phyloP scores from a whole-genome alignment of 2,329 filamentous ascomycete genomes.

The Cadophora sp. region DNA sequence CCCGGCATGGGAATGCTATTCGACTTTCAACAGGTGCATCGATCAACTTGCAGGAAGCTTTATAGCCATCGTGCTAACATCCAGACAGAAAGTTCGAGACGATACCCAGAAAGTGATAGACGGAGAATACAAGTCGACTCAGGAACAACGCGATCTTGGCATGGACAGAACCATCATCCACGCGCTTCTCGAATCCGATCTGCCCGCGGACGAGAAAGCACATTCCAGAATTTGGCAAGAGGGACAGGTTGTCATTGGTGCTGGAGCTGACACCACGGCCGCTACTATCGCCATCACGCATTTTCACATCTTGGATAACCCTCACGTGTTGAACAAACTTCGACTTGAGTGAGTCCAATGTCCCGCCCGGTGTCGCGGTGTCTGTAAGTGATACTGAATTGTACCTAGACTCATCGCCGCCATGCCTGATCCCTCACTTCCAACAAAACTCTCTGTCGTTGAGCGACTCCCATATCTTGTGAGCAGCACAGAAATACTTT shows the following conservation, averaged over 20 bases:
- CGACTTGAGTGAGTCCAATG: conserved; percentile 15
- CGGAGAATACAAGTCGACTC: conserved; percentile 20
- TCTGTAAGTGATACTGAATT: not conserved
- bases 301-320: conserved; percentile 33
- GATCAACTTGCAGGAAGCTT: not conserved
- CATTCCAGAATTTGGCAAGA: conserved; percentile 31
- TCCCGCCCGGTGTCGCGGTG: not conserved
- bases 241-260: conserved; percentile 33
- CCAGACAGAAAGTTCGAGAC: conserved; percentile 17
- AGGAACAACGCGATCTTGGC: conserved; percentile 17
- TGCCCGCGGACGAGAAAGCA: conserved; percentile 30
- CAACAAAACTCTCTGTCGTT: conserved; percentile 28
- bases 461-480: conserved; percentile 38
- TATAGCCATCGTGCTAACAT: not conserved
- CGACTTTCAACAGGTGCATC: conserved; percentile 26
- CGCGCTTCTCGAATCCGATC: conserved; percentile 28
- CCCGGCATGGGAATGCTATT: conserved; percentile 29
- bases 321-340: conserved; percentile 27
- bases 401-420: conserved; percentile 17
- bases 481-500: not conserved
- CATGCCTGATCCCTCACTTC: conserved; percentile 4
- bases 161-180: conserved; percentile 31
- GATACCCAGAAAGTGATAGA: conserved; percentile 36
- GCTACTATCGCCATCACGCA: conserved; percentile 27
- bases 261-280: conserved; percentile 38